A percentile compares a stretch with the other conserved stretches of the same genome.
phyloP scores from a whole-genome alignment of 139 green algal genomes.

The Ostreobium quekettii region DNA sequence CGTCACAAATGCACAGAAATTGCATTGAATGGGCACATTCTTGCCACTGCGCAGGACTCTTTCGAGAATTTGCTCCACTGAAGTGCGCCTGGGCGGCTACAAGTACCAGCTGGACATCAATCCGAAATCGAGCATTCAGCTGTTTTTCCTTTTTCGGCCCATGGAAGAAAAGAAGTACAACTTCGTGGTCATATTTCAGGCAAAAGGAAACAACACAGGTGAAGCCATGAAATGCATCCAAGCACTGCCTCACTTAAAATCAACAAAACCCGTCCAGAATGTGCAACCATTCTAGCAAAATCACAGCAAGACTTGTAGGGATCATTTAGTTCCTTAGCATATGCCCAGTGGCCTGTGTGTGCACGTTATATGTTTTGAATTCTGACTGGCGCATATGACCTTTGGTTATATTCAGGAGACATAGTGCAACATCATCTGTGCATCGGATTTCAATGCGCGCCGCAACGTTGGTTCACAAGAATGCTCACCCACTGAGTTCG shows the following conservation, averaged over 20 bases:
- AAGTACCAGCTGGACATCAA: slow-evolving; percentile 36
- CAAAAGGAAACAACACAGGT: not conserved
- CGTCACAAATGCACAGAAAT: too few relatives aligned
- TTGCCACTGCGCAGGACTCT: too few relatives aligned
- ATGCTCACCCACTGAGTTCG: too few relatives aligned
- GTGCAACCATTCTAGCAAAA: not conserved
- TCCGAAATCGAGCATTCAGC: slow-evolving; percentile 21
- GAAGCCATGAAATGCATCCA: not conserved
- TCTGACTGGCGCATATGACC: too few relatives aligned
- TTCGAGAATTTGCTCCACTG: not conserved
- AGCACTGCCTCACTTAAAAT: not conserved
- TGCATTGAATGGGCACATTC: too few relatives aligned
- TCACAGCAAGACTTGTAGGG: not conserved
- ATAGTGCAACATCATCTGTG: too few relatives aligned
- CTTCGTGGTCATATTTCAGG: slow-evolving; percentile 10
- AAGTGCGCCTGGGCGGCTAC: slow-evolving; percentile 15
- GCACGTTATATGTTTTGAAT: too few relatives aligned
- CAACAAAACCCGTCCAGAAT: not conserved
- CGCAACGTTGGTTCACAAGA: too few relatives aligned
- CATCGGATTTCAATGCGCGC: too few relatives aligned
- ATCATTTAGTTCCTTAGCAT: too few relatives aligned
- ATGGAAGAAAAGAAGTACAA: not conserved
- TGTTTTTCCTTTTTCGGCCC: slow-evolving; percentile 34
- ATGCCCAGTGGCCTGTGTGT: too few relatives aligned
- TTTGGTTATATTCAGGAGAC: too few relatives aligned